phyloP scores from a whole-genome alignment of 1,284 basidiomycete species.

The Anthracocystis panici-leucophaei region DNA sequence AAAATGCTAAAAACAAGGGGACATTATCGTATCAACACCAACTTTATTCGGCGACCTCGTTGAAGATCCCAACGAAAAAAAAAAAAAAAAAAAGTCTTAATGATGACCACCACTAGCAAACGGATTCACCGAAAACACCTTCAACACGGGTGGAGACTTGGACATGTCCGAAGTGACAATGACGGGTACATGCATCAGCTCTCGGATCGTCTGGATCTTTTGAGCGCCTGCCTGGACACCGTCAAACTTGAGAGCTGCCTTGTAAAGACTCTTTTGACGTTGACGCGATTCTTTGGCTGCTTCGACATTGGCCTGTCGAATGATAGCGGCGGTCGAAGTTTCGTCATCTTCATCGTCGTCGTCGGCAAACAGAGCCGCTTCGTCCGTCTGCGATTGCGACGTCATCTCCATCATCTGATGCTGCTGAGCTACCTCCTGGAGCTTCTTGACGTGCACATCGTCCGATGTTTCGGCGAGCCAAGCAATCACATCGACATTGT shows the following conservation, averaged over 20 bases:
- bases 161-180: conserved; percentile 63
- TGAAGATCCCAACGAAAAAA: too few species aligned
- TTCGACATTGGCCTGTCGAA: conserved; percentile 47
- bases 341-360: conserved; percentile 58
- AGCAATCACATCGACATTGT: conserved; percentile 81
- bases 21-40: too few species aligned
- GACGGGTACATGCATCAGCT: conserved; percentile 59
- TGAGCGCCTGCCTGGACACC: conserved; percentile 33
- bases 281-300: conserved; percentile 49
- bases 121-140: conserved; percentile 56
- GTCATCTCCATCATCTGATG: conserved; percentile 61
- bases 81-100: too few species aligned
- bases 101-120: conserved; percentile 22
- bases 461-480: conserved; percentile 90
- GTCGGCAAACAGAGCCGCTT: conserved; percentile 63
- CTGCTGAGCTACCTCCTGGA: conserved; percentile 56
- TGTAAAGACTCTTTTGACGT: conserved; percentile 46
- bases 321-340: conserved; percentile 36
- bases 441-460: conserved; percentile 73
- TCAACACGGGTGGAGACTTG: conserved; percentile 66
- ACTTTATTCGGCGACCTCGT: too few species aligned
- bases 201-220: conserved; percentile 55
- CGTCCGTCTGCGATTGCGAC: conserved; percentile 59
- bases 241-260: conserved; percentile 43
- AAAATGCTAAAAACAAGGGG: too few species aligned